phyloP scores from a whole-genome alignment of 106 monocot species.

The Acorus gramineus region DNA sequence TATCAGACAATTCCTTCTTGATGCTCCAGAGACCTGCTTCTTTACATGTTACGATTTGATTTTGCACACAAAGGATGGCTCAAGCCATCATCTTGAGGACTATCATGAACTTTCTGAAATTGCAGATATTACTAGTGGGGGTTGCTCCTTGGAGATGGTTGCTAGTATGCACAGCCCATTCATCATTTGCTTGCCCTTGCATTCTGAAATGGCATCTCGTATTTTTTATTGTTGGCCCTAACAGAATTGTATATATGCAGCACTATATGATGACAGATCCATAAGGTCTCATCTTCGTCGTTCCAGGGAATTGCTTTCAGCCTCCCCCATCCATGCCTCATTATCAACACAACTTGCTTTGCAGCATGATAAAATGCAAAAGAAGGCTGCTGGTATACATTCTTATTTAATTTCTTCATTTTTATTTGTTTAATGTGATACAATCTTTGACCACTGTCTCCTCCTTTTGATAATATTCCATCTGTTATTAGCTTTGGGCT shows the following conservation, averaged over 20 bases:
- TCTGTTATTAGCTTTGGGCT: too few species aligned
- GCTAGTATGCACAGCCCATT: slow-evolving; percentile 39
- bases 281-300: slow-evolving; percentile 85
- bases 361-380: slow-evolving; percentile 62
- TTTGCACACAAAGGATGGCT: slow-evolving; percentile 80
- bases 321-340: slow-evolving; percentile 69
- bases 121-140: slow-evolving; percentile 81
- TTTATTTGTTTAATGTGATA: background rate
- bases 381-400: slow-evolving; percentile 46
- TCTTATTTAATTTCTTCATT: background rate
- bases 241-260: slow-evolving; percentile 27
- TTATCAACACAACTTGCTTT: slow-evolving; percentile 72
- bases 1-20: slow-evolving; percentile 90
- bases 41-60: slow-evolving; percentile 92
- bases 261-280: slow-evolving; percentile 93
- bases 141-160: slow-evolving; percentile 86
- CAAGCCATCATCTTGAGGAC: slow-evolving; percentile 65
- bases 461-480: too few species aligned
- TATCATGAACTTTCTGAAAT: slow-evolving; percentile 98
- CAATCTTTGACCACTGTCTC: background rate
- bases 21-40: slow-evolving; percentile 98
- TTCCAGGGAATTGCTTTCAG: slow-evolving; percentile 70
- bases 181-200: background rate
- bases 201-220: too few species aligned
- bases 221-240: too few species aligned